These are phyloP conservation scores for Cucumis cinereus DNA, from an alignment of 306 rosid genomes.

Conservation along the genomic window DNA sequence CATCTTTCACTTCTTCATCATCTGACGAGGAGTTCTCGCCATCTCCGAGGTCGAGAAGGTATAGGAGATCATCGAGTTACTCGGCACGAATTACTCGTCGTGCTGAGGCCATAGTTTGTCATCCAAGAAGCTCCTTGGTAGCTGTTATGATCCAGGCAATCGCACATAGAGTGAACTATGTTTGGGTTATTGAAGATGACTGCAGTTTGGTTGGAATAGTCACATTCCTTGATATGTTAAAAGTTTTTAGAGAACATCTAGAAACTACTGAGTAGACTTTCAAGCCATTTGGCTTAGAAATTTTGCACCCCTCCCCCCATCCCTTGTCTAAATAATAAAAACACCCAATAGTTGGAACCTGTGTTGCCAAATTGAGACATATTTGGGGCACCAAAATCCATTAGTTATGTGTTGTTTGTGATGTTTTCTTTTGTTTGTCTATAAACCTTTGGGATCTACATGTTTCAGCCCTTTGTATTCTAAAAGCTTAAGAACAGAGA, in stretches of 20 bases:
- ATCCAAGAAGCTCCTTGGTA: slow-evolving; percentile 70
- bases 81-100: slow-evolving; percentile 74
- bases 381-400: not conserved
- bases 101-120: slow-evolving; percentile 86
- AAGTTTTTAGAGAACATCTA: slow-evolving; percentile 70
- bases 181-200: slow-evolving; percentile 90
- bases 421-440: not conserved
- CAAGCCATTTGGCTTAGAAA: slow-evolving; percentile 2
- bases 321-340: not conserved
- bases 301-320: not conserved
- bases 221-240: slow-evolving; percentile 59
- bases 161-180: slow-evolving; percentile 82
- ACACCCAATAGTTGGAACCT: not conserved
- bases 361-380: not conserved
- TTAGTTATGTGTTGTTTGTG: not conserved
- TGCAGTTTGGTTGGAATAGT: slow-evolving; percentile 80
- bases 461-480: not conserved
- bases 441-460: not conserved
- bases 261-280: slow-evolving; percentile 8
- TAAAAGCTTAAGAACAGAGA: not conserved
- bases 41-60: slow-evolving; percentile 33
- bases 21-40: slow-evolving; percentile 68
- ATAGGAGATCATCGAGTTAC: slow-evolving; percentile 51
- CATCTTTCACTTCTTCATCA: slow-evolving; percentile 28
- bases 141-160: slow-evolving; percentile 98